Base-by-base conservation (phyloP, 345 rosid genomes). In the Pistacia integerrima region DNA sequence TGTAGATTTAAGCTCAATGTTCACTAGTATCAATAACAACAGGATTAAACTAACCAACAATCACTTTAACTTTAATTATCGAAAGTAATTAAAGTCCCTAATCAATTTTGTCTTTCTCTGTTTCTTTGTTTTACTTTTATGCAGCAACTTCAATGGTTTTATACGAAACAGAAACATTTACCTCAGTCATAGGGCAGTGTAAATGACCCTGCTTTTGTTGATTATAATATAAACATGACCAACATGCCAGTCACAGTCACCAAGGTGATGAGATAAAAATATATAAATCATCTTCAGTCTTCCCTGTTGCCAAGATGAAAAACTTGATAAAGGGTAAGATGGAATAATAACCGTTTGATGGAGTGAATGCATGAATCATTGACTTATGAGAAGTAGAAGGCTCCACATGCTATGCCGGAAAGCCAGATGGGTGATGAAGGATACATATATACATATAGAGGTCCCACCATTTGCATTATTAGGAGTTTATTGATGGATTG, bases 171-270 rank as follows among this genome's bases (percentile, higher is more conserved):
- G n/a, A 44, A n/a, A 55, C 3, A 18, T 77, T 58, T 51, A 38
- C 65, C 9, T 41, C 46, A 6, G 46, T 41, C 8, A 6, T 64
- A 2, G 6, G 4, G 33, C 38, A 30, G 54, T 51, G 76, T 25
- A 51, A 5, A 54, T 20, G 25, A 64, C 69, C 75, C 30, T 49
- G 41, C 70, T 63, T 72, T 72, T 65, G 60, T 49, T 36, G 67
- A 72, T 61, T 67, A 64, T 8, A 69, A 64, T 67, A 64, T 8
- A 69, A 64, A 46, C 49, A 64, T 14, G 64, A 81, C 60, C 69
- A 36, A 57, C 44, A 17, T 8, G 69, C 73, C 11, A 14, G 44
- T 70, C 58, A 1, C 78, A 18, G 18, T 63, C 38, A 48, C 52
- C 78, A 74, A 74, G 44, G 54, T 10, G 59, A 44, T 16, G 70